Evolutionary conservation across 768 basidiomycete genomes (phyloP), one percentile per base, ranked within the genome.

Genomic region (Pleurotus platypus): DNA sequence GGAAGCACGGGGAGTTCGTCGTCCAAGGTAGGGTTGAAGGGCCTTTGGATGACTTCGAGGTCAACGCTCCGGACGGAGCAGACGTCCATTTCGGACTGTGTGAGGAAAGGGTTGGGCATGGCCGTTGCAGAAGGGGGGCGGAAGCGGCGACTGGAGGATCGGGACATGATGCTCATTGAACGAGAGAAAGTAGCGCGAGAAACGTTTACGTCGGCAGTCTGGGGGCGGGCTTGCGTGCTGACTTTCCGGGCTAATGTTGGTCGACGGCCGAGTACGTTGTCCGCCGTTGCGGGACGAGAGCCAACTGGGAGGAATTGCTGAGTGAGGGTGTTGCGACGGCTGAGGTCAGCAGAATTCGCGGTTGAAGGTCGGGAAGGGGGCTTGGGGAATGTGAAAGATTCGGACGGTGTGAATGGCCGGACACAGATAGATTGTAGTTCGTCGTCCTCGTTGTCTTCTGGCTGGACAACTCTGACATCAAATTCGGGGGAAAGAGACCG

Each of bases 1-100:
- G 72, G 70, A 0, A 20, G 39, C 1, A 89, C 85, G 0, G 66
- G 58, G 2, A 91, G 64, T 66, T 91, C 89, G 61, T 90, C 89
- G 2, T 72, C 67, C 18, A 83, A 70, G 0, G 79, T 78, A 16
- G 83, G 80, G 39, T 69, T 58, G 67, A 86, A 90, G 3, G 84
- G 80, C 12, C 86, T 75, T 49, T 71, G 69, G 57, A 89, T 74
- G 11, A 67, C 72, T 63, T 86, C 81, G 13, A 81, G 58, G 11
- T 74, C 72, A 16, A 54, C n/a, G 37, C 37, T 54, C 16, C 22
- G n/a, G 39, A 54, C 42, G 5, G 51, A 54, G 8, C 35, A 12
- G 35, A 39, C 16, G 16, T 54, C 51, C 18, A 54, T 39, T 24
- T 54, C 51, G 26, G 51, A 15, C n/a, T 39, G 11, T 2, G 51